Evolutionary conservation across 495 filamentous ascomycete genomes (phyloP), one percentile per base, ranked within the genome.

Genomic region (Neurospora sp.): DNA sequence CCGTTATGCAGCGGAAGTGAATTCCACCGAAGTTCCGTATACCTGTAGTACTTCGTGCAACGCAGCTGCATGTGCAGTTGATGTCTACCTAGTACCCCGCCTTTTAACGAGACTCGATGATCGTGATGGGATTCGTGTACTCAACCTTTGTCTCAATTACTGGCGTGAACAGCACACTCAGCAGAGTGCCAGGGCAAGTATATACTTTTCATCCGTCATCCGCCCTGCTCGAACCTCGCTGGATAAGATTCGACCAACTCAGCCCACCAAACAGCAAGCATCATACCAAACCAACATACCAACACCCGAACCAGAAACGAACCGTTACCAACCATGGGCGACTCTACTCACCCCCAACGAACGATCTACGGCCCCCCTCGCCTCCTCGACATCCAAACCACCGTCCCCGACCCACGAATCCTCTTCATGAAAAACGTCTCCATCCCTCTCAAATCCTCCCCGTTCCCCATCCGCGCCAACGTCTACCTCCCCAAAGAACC

Each of bases 401-500:
- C 17, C n/a, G 76, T 78, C 65, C 27, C 22, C 17, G 70, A 74
- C 40, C 69, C 65, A 42, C 69, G 69, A 20, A 44, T 80, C 17
- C 71, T 45, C 35, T 65, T 78, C 39, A 42, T 71, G 37, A 80
- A 80, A 44, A 80, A 80, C 41, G 70, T 80, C 8, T 80, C 77
- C 12, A 80, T 80, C 73, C 78, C 77, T 8, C 72, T 79, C 59
- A 76, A 72, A 14, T 42, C 40, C 40, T 78, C 77, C 0, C 38
- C 40, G 6, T 73, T 78, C 6, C 78, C 78, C 14, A 78, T 80
- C 72, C 77, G 78, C 40, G 78, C 77, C 40, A 80, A 80, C 48
- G 44, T 79, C 22, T 80, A 79, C 73, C 44, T 80, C 27, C 78
- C 78, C 12, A 31, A 72, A 14, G 84, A 88, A 71, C 78, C 85